Conservation (phyloP, 1,284 basidiomycete genomes). For the Melampsora occidentalis region DNA sequence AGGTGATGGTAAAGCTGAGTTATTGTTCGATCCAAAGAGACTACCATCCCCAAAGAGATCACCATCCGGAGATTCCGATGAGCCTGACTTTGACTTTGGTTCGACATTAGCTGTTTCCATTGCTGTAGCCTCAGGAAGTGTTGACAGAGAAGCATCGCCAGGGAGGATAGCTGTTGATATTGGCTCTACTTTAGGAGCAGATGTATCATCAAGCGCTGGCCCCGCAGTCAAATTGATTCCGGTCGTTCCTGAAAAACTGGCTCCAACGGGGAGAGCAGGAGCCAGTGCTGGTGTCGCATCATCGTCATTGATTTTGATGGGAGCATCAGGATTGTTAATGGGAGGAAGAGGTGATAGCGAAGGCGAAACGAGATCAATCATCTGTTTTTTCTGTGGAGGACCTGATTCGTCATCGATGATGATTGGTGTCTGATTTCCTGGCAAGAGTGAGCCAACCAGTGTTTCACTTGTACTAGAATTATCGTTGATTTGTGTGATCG, state of each 20-base stretch:
- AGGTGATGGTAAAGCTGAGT: conserved; percentile 29
- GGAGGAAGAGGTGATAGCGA: background rate
- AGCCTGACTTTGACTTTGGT: background rate
- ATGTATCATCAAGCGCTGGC: too few relatives aligned
- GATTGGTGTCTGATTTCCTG: background rate
- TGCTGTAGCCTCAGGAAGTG: background rate
- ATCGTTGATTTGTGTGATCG: background rate
- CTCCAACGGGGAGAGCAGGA: background rate
- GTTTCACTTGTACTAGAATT: background rate
- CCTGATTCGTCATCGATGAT: conserved; percentile 6
- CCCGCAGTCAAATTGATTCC: background rate
- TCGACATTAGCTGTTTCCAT: background rate
- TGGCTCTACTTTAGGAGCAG: too few relatives aligned
- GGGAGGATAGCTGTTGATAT: background rate
- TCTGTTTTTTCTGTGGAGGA: background rate
- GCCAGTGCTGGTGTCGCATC: background rate
- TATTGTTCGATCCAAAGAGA: conserved; percentile 28
- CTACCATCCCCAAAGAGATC: conserved; percentile 39
- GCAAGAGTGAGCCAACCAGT: background rate
- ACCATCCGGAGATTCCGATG: conserved; percentile 29
- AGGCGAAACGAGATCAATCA: background rate
- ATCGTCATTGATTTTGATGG: background rate
- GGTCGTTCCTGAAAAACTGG: background rate
- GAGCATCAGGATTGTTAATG: background rate
- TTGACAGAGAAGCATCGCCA: background rate